Evolutionary conservation across 306 rosid species (phyloP), one percentile per base, ranked within the genome.

Genomic region (Acacia crassicarpa): DNA sequence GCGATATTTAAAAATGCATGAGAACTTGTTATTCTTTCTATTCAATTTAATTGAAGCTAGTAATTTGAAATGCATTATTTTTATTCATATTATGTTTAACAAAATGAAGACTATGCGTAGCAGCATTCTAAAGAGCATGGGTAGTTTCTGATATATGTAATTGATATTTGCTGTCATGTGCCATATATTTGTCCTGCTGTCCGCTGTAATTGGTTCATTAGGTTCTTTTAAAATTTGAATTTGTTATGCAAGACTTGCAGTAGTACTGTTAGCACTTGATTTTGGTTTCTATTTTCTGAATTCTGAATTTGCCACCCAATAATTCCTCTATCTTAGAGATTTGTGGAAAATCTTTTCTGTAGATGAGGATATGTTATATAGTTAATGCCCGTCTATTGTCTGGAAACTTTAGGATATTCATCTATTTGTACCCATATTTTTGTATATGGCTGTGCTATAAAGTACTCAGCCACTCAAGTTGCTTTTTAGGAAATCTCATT

Each of bases 1-100:
- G 67, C 27, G 35, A 71, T 67, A 72, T 75, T 62, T 82, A 33
- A 54, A 46, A 45, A 67, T 19, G 10, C 16, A 65, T 38, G 80
- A n/a, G 71, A 30, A 44, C 35, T 35, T 56, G 45, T 49, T 72
- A 32, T 73, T 73, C 19, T 5, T 49, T 66, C n/a, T 6, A 17
- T 66, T 71, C 19, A 56, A 13, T 15, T 61, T 3, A 9, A 11
- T 72, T 69, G 9, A 33, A 30, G 5, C 16, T 7, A 22, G 10
- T 22, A 3, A 23, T 40, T 74, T 72, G 1, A 6, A 53, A n/a
- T 53, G 23, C 51, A 9, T 20, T 35, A 20, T 72, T 48, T 25
- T 45, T 72, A 13, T 53, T 12, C 61, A 23, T 54, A 17, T 33
- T n/a, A 53, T 53, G 33, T 20, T 33, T 32, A 19, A 33, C 59